Evolutionary conservation across 2,329 filamentous ascomycete species (phyloP).

Genomic region (Dothistroma septosporum): DNA sequence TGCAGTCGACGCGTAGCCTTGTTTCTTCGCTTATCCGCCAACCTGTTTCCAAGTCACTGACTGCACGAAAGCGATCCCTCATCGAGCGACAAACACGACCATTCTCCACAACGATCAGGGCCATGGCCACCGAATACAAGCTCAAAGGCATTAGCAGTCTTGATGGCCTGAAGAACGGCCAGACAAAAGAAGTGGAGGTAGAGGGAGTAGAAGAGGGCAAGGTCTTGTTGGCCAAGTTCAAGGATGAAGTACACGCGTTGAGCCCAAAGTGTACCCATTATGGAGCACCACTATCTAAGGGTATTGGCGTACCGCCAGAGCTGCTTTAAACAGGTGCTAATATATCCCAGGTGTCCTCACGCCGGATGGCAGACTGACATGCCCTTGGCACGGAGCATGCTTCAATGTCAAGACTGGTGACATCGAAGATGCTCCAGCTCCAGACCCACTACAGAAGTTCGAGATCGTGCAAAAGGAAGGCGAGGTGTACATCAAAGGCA

Average conservation of each 20-base stretch:
- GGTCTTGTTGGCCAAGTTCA: constrained; percentile 76
- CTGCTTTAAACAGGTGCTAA: neutral
- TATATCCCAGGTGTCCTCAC: constrained; percentile 58
- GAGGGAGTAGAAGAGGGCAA: constrained; percentile 85
- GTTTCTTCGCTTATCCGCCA: constrained; percentile 4
- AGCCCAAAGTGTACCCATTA: constrained; percentile 86
- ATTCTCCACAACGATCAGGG: constrained; percentile 26
- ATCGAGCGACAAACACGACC: constrained; percentile 1
- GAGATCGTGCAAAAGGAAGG: constrained; percentile 76
- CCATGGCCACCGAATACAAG: constrained; percentile 49
- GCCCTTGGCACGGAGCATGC: constrained; percentile 93
- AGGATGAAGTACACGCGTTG: constrained; percentile 71
- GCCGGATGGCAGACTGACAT: constrained; percentile 76
- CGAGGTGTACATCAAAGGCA: constrained; percentile 76
- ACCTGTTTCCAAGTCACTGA: neutral
- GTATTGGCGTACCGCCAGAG: constrained; percentile 35
- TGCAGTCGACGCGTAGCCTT: neutral
- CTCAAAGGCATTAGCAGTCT: constrained; percentile 75
- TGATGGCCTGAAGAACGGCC: constrained; percentile 64
- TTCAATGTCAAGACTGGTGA: constrained; percentile 88
- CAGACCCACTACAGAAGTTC: constrained; percentile 81
- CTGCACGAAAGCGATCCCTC: neutral
- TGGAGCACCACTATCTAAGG: constrained; percentile 82
- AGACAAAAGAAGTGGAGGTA: constrained; percentile 85
- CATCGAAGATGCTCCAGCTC: constrained; percentile 88